These are phyloP conservation scores for Penicillium coprophilum DNA, from an alignment of 495 filamentous ascomycete genomes.

Conservation along the genomic window DNA sequence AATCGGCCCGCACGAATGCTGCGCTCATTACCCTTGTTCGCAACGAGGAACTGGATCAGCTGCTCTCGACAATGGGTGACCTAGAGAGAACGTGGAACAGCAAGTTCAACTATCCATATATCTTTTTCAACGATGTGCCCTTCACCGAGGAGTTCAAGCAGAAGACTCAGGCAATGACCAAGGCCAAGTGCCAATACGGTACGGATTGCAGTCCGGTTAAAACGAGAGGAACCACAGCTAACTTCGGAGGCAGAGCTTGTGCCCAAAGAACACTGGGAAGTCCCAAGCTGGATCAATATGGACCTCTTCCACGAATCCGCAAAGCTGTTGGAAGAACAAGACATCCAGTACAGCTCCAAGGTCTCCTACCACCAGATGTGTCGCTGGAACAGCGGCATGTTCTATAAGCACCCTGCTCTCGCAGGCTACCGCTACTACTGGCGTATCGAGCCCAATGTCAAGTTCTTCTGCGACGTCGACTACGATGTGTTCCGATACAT, in stretches of 20 bases:
- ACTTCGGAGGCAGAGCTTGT: constrained; percentile 62
- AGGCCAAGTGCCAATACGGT: constrained; percentile 84
- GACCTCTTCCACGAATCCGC: constrained; percentile 83
- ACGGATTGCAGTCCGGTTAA: constrained; percentile 17
- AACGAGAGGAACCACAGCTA: constrained; percentile 15
- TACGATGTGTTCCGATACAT: constrained; percentile 99
- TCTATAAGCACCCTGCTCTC: constrained; percentile 94
- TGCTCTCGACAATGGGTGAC: constrained; percentile 85
- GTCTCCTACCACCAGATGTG: constrained; percentile 99
- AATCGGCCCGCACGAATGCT: constrained; percentile 84
- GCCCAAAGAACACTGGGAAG: constrained; percentile 90
- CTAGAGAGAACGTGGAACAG: constrained; percentile 94
- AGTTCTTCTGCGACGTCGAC: constrained; percentile 99
- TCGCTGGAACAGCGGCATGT: constrained; percentile 96
- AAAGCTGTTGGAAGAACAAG: constrained; percentile 75
- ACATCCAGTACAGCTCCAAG: constrained; percentile 84
- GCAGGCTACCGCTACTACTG: constrained; percentile 87
- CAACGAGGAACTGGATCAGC: constrained; percentile 80
- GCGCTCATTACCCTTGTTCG: constrained; percentile 89
- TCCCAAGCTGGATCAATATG: constrained; percentile 87
- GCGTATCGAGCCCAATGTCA: constrained; percentile 98
- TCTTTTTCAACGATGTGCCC: constrained; percentile 94
- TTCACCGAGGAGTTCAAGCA: constrained; percentile 92
- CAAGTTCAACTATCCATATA: constrained; percentile 99
- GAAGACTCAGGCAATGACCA: constrained; percentile 72